These are phyloP conservation scores for Colletotrichum chrysophilum DNA, from an alignment of 2,329 filamentous ascomycete genomes.

Conservation along the genomic window DNA sequence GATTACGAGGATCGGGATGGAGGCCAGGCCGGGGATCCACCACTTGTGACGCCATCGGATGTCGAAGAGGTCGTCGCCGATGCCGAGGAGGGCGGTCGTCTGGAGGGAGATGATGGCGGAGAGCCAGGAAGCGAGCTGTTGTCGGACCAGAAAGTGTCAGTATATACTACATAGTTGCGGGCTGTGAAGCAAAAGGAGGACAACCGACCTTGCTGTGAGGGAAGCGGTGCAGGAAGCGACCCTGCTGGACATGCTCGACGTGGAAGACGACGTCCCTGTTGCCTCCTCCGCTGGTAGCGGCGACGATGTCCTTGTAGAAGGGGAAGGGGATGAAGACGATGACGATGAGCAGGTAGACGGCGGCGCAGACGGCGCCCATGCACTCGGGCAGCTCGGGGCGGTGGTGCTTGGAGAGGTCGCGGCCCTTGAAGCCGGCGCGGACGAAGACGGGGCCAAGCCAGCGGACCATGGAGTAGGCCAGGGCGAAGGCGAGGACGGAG, in stretches of 20 bases:
- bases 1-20: conserved; percentile 91
- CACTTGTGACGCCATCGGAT: conserved; percentile 99
- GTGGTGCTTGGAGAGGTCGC: conserved; percentile 77
- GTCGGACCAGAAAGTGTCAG: not conserved
- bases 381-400: conserved; percentile 87
- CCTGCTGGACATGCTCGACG: conserved; percentile 76
- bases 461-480: conserved; percentile 84
- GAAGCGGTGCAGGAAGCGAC: conserved; percentile 87
- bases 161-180: not conserved
- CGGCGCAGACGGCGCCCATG: conserved; percentile 92
- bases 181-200: not conserved
- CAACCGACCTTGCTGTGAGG: conserved; percentile 84
- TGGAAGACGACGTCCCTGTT: conserved; percentile 86
- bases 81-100: conserved; percentile 86
- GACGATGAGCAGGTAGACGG: conserved; percentile 87
- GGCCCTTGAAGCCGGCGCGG: conserved; percentile 85
- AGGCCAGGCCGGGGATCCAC: conserved; percentile 93
- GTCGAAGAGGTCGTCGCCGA: conserved; percentile 96
- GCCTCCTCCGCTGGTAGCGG: conserved; percentile 90
- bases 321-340: conserved; percentile 96
- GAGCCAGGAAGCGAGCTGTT: conserved; percentile 88
- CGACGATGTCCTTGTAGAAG: conserved; percentile 98
- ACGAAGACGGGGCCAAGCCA: conserved; percentile 94
- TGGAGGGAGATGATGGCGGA: conserved; percentile 94
- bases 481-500: conserved; percentile 81